Conservation (phyloP, 2,329 filamentous ascomycete genomes). For the Penicillium janthinellum region DNA sequence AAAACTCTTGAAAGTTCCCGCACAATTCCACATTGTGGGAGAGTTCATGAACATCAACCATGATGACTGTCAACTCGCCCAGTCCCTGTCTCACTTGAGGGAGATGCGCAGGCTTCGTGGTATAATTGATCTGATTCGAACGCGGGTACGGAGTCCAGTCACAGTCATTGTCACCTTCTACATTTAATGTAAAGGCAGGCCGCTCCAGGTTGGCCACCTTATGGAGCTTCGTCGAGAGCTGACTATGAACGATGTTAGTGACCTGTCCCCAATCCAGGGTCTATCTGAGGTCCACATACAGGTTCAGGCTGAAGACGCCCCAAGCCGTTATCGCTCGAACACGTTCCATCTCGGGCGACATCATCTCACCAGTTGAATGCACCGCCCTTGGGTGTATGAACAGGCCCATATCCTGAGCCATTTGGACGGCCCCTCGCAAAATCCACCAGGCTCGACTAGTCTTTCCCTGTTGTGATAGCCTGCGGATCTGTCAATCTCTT, state of each 20-base stretch:
- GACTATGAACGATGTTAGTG: conserved; percentile 24
- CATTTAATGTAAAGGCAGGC: conserved; percentile 22
- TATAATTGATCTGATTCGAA: conserved; percentile 31
- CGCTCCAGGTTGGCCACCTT: conserved; percentile 22
- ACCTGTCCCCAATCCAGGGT: neutral
- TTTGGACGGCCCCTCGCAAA: conserved; percentile 35
- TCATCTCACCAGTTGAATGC: conserved; percentile 11
- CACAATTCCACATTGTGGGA: conserved; percentile 21
- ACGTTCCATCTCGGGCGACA: conserved; percentile 23
- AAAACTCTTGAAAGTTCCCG: conserved; percentile 18
- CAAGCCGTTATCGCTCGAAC: conserved; percentile 32
- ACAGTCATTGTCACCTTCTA: conserved; percentile 19
- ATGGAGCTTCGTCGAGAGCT: conserved; percentile 32
- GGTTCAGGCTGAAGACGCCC: conserved; percentile 35
- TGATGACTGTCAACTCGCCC: conserved; percentile 26
- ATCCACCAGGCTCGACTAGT: conserved; percentile 31
- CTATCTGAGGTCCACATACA: conserved; percentile 20
- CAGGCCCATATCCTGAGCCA: conserved; percentile 36
- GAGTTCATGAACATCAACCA: conserved; percentile 29
- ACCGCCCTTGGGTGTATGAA: conserved; percentile 22
- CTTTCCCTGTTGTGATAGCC: conserved; percentile 33
- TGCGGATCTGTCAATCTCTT: conserved; percentile 23
- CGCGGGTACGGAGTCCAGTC: conserved; percentile 39
- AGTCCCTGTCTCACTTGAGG: conserved; percentile 27
- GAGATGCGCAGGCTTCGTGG: conserved; percentile 30